These are phyloP conservation scores for Globisporangium abappressorium DNA, from an alignment of 352 stramenopile genomes.

Conservation along the genomic window DNA sequence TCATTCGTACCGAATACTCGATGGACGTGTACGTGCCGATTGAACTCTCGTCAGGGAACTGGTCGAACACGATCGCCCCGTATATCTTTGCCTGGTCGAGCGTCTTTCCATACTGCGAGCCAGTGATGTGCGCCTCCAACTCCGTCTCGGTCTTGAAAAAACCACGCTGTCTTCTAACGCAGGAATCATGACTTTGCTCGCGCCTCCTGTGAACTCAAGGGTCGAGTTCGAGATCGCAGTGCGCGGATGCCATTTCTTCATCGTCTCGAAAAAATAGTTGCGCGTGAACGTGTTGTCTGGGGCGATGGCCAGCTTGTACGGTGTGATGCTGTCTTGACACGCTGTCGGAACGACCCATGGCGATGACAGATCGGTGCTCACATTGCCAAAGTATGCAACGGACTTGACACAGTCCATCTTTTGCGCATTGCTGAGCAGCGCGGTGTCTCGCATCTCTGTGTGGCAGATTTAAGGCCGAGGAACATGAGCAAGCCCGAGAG, in stretches of 20 bases:
- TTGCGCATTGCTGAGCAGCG: no score
- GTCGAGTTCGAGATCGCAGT: slow-evolving; percentile 24
- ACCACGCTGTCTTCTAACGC: slow-evolving; percentile 56
- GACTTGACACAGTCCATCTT: background rate
- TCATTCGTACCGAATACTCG: slow-evolving; percentile 67
- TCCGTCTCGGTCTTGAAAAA: slow-evolving; percentile 50
- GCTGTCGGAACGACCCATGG: slow-evolving; percentile 28
- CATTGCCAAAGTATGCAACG: slow-evolving; percentile 26
- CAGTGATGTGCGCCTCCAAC: slow-evolving; percentile 46
- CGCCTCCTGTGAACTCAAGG: slow-evolving; percentile 3
- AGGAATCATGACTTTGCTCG: slow-evolving; percentile 31
- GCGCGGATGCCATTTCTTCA: slow-evolving; percentile 53
- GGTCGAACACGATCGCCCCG: slow-evolving; percentile 58
- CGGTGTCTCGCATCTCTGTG: no score
- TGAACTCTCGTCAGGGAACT: slow-evolving; percentile 28
- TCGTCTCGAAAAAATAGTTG: slow-evolving; percentile 56
- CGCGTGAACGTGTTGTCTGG: slow-evolving; percentile 59
- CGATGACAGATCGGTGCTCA: slow-evolving; percentile 36
- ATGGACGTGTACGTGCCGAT: slow-evolving; percentile 51
- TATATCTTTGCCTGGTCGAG: slow-evolving; percentile 47
- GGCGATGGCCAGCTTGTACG: slow-evolving; percentile 53
- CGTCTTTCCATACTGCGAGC: slow-evolving; percentile 41
- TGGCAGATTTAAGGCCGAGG: no score
- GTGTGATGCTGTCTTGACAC: slow-evolving; percentile 31
- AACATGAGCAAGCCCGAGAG: no score